phyloP scores from a whole-genome alignment of 2,329 filamentous ascomycete genomes.

The Fusarium mangiferae region DNA sequence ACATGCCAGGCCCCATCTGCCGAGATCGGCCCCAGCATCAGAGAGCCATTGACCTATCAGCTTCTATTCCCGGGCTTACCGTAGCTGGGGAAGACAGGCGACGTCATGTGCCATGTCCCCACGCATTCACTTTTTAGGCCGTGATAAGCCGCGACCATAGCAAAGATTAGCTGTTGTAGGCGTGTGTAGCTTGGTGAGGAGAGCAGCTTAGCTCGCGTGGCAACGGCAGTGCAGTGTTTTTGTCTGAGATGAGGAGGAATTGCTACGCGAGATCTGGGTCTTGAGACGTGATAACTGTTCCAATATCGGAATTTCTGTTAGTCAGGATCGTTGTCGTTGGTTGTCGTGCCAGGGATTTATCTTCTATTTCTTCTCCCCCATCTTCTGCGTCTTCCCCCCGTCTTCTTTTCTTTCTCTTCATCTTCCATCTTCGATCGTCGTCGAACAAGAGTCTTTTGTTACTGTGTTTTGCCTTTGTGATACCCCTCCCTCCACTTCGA shows the following conservation, averaged over 20 bases:
- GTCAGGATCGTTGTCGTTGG: slow-evolving; percentile 19
- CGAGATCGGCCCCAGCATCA: slow-evolving; percentile 38
- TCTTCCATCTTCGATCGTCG: slow-evolving; percentile 31
- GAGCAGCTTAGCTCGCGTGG: slow-evolving; percentile 20
- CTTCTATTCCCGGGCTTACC: slow-evolving; percentile 2
- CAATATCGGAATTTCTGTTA: slow-evolving; percentile 29
- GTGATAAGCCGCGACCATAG: slow-evolving; percentile 45
- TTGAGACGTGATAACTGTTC: slow-evolving; percentile 23
- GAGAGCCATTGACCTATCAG: slow-evolving; percentile 42
- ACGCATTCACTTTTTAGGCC: slow-evolving; percentile 38
- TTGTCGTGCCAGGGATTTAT: slow-evolving; percentile 5
- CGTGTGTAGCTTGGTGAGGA: slow-evolving; percentile 6
- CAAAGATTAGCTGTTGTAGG: slow-evolving; percentile 16
- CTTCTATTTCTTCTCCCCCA: slow-evolving; percentile 7
- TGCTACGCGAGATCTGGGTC: slow-evolving; percentile 16
- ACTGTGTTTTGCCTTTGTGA: slow-evolving; percentile 30
- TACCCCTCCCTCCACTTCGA: slow-evolving; percentile 30
- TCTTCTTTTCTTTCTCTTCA: not conserved
- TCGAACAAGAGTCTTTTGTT: slow-evolving; percentile 14
- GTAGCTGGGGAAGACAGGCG: slow-evolving; percentile 26
- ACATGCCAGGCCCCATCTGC: slow-evolving; percentile 19
- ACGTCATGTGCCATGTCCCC: slow-evolving; percentile 42
- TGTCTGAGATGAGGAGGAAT: slow-evolving; percentile 2
- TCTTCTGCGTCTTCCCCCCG: not conserved
- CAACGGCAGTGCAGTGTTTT: slow-evolving; percentile 7